Conservation (phyloP, 2,329 filamentous ascomycete species). For the Aspergillus sp. region DNA sequence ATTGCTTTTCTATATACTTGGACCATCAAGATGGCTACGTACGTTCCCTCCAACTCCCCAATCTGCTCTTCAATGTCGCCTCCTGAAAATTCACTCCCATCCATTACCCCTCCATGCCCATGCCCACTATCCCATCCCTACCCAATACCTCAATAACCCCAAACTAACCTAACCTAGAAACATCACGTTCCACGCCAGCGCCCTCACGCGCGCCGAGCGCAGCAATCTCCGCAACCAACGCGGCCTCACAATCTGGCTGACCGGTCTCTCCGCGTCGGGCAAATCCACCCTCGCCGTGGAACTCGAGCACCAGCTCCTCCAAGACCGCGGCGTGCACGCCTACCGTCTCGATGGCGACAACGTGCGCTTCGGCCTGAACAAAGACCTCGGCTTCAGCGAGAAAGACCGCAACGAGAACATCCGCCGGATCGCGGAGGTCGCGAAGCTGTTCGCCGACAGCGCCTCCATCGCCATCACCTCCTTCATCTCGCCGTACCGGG, state of each 20-base stretch:
- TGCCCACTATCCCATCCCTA: neutral
- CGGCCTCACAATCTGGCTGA: slow-evolving; percentile 97
- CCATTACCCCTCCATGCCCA: neutral
- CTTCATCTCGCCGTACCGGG: slow-evolving; percentile 94
- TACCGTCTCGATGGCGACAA: slow-evolving; percentile 99
- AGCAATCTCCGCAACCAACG: slow-evolving; percentile 67
- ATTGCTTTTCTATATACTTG: neutral
- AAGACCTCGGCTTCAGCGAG: slow-evolving; percentile 92
- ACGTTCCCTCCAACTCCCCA: slow-evolving; percentile 13
- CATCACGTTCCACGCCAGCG: slow-evolving; percentile 48
- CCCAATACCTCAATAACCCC: too few relatives aligned
- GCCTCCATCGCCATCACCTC: slow-evolving; percentile 86
- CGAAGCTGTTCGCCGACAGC: slow-evolving; percentile 92
- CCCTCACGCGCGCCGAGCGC: slow-evolving; percentile 44
- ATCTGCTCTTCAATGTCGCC: too few relatives aligned
- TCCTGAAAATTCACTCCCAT: neutral
- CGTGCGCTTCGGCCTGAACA: slow-evolving; percentile 96
- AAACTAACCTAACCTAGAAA: slow-evolving; percentile 33
- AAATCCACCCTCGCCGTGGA: slow-evolving; percentile 97
- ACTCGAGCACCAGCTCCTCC: slow-evolving; percentile 90
- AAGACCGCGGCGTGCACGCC: slow-evolving; percentile 69
- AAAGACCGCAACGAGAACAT: slow-evolving; percentile 97
- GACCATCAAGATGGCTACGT: slow-evolving; percentile 37
- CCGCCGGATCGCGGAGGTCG: slow-evolving; percentile 90
- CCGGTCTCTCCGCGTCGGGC: slow-evolving; percentile 90